phyloP scores from a whole-genome alignment of 306 rosid species.

The Dryas octopetala region DNA sequence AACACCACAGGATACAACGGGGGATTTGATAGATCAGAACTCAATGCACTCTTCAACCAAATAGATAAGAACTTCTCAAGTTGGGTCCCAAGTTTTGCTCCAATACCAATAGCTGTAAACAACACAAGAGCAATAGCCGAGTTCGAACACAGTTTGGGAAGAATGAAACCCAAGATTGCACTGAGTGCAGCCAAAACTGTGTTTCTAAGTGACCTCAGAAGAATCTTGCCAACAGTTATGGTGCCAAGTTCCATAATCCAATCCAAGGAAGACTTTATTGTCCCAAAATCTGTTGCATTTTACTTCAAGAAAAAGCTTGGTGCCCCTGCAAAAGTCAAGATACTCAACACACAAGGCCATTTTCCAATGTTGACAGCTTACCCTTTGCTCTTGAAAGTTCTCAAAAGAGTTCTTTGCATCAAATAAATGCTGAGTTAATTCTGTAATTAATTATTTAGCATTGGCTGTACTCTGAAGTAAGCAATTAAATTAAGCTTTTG shows the following conservation, averaged over 20 bases:
- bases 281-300: conserved; percentile 35
- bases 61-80: conserved; percentile 29
- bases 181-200: conserved; percentile 35
- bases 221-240: conserved; percentile 33
- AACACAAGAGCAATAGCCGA: conserved; percentile 26
- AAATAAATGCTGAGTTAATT: neutral
- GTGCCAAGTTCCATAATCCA: conserved; percentile 49
- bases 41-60: conserved; percentile 30
- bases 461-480: no score
- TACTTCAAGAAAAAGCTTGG: conserved; percentile 42
- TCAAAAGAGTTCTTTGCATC: conserved; percentile 15
- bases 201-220: conserved; percentile 40
- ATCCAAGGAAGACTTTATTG: conserved; percentile 31
- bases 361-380: conserved; percentile 47
- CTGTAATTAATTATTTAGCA: no score
- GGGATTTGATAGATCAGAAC: conserved; percentile 34
- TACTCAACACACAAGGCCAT: conserved; percentile 46
- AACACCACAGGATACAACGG: conserved; percentile 39
- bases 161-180: conserved; percentile 48
- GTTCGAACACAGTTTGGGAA: conserved; percentile 36
- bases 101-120: conserved; percentile 26
- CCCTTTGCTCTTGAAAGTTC: conserved; percentile 32
- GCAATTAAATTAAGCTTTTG: no score
- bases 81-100: conserved; percentile 41
- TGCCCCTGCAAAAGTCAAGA: conserved; percentile 27